These are phyloP conservation scores for Pseudopyrenochaeta lycopersici DNA, from an alignment of 2,329 filamentous ascomycete species.

Conservation along the genomic window DNA sequence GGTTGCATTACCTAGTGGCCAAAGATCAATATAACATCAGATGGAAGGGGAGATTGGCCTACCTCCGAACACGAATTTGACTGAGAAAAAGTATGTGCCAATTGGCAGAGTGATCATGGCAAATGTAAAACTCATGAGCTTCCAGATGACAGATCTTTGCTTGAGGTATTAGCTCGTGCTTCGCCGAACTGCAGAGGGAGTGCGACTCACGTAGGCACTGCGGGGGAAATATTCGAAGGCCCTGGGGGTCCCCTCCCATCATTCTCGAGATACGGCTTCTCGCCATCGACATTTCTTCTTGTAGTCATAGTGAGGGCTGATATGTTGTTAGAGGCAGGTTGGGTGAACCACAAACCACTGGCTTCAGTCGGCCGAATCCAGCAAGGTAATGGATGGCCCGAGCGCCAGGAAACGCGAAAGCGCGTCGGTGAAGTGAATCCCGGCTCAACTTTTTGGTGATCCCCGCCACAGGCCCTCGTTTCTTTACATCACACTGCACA, in stretches of 20 bases:
- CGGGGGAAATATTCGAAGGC: conserved; percentile 79
- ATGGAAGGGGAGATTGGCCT: conserved; percentile 26
- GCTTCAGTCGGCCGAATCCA: conserved; percentile 11
- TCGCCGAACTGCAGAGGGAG: too few species aligned
- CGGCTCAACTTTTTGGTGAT: conserved; percentile 20
- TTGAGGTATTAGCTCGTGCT: too few species aligned
- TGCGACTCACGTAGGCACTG: conserved; percentile 76
- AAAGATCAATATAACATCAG: conserved; percentile 11
- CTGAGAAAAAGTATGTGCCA: conserved; percentile 84
- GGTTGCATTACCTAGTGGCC: conserved; percentile 78
- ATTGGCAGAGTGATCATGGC: conserved; percentile 92
- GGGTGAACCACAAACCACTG: background rate
- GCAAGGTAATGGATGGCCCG: conserved; percentile 28
- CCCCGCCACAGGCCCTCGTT: conserved; percentile 13
- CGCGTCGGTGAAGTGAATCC: conserved; percentile 9
- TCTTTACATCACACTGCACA: conserved; percentile 5
- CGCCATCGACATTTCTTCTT: conserved; percentile 69
- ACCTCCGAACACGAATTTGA: conserved; percentile 82
- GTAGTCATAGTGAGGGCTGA: conserved; percentile 67
- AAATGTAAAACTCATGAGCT: conserved; percentile 87
- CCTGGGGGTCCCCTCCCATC: conserved; percentile 42
- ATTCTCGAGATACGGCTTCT: conserved; percentile 69
- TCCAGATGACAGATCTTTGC: conserved; percentile 82
- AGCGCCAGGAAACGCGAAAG: conserved; percentile 17
- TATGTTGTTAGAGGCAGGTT: conserved; percentile 2